Percentiles rank a stretch among this genome's conserved stretches.
Evolutionary conservation across 805 yeast species (phyloP).

Genomic region (Kodamaea kaohsiungensis): DNA sequence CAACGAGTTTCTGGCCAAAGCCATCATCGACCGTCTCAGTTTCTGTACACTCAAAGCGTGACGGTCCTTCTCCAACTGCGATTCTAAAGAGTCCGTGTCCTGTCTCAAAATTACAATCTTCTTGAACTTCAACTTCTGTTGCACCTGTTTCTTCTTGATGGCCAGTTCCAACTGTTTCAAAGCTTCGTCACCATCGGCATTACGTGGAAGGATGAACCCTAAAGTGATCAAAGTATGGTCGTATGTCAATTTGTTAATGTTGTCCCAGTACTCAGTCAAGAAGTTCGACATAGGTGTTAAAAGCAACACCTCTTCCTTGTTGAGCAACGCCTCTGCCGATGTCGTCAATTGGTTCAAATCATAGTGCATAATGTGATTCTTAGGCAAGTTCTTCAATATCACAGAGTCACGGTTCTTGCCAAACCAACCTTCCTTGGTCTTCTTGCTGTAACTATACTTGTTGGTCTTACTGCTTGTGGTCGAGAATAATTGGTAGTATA

Average conservation of each 20-base stretch:
- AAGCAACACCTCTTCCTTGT: slow-evolving; percentile 80
- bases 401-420: slow-evolving; percentile 51
- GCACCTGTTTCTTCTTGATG: slow-evolving; percentile 67
- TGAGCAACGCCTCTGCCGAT: slow-evolving; percentile 67
- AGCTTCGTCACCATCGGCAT: slow-evolving; percentile 78
- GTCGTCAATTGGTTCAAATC: slow-evolving; percentile 79
- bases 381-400: slow-evolving; percentile 62
- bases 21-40: slow-evolving; percentile 87
- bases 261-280: slow-evolving; percentile 85
- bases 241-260: slow-evolving; percentile 69
- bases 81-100: slow-evolving; percentile 74
- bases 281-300: slow-evolving; percentile 90
- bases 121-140: slow-evolving; percentile 64
- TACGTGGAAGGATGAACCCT: slow-evolving; percentile 90
- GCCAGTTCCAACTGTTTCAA: slow-evolving; percentile 71
- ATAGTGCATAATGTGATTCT: slow-evolving; percentile 77
- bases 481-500: slow-evolving; percentile 43
- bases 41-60: slow-evolving; percentile 88
- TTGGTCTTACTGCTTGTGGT: slow-evolving; percentile 16
- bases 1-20: slow-evolving; percentile 89
- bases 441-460: slow-evolving; percentile 50
- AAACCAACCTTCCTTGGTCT: slow-evolving; percentile 46
- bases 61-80: slow-evolving; percentile 82
- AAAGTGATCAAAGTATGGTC: slow-evolving; percentile 84
- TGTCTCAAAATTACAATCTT: slow-evolving; percentile 89